phyloP scores from a whole-genome alignment of 768 basidiomycete genomes.

The Agaricus blazei region DNA sequence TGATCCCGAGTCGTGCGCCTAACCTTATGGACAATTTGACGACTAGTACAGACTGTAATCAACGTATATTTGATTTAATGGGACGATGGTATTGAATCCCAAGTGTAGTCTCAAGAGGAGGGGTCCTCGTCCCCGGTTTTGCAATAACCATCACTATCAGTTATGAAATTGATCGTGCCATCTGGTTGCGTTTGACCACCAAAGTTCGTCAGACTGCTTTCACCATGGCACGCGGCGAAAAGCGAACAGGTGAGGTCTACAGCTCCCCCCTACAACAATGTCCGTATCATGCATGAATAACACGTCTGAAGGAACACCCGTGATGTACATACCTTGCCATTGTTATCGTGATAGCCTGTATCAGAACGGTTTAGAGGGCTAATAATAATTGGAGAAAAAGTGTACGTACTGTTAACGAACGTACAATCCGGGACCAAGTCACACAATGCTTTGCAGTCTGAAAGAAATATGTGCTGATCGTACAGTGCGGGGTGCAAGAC shows the following conservation, averaged over 20 bases:
- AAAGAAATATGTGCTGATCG: background rate
- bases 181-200: slow-evolving; percentile 42
- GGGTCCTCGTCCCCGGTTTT: slow-evolving; percentile 15
- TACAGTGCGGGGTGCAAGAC: background rate
- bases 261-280: slow-evolving; percentile 29
- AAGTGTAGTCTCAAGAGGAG: no score
- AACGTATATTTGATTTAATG: no score
- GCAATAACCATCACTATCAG: slow-evolving; percentile 38
- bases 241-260: slow-evolving; percentile 40
- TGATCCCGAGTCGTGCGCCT: no score
- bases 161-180: slow-evolving; percentile 37
- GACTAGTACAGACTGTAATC: no score
- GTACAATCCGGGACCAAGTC: slow-evolving; percentile 31
- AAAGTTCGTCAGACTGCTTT: slow-evolving; percentile 31
- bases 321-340: slow-evolving; percentile 31
- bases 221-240: slow-evolving; percentile 31
- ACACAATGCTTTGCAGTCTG: slow-evolving; percentile 45
- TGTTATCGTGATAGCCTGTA: slow-evolving; percentile 41
- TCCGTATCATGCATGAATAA: background rate
- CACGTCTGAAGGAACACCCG: background rate
- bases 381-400: background rate
- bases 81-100: no score
- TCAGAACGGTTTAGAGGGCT: background rate
- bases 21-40: no score
- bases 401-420: slow-evolving; percentile 37